phyloP scores from a whole-genome alignment of 177 flowering plant species.

The Vitis hybrid region DNA sequence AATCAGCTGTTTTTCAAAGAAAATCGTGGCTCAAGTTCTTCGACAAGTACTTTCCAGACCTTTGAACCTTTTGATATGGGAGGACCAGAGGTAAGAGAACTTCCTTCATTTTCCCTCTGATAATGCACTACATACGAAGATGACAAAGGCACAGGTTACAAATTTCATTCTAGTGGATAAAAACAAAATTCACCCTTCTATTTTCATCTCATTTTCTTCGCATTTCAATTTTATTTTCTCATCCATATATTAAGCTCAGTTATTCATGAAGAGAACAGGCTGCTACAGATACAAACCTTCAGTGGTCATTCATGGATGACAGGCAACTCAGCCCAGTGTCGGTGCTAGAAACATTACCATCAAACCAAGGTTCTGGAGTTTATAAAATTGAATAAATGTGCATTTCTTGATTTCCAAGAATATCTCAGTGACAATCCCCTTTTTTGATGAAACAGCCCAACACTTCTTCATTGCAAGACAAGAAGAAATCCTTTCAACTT shows the following conservation, averaged over 20 bases:
- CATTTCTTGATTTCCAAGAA: not conserved
- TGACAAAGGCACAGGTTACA: too few relatives aligned
- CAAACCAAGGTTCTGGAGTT: not conserved
- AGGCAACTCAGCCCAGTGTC: constrained; percentile 1
- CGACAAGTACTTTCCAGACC: not conserved
- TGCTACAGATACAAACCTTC: not conserved
- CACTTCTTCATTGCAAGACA: not conserved
- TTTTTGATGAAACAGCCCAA: not conserved
- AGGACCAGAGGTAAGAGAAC: constrained; percentile 10
- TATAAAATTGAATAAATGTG: not conserved
- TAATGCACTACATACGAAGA: too few relatives aligned
- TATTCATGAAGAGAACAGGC: constrained; percentile 7
- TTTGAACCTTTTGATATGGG: not conserved
- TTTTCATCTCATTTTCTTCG: not conserved
- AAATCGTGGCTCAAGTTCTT: not conserved
- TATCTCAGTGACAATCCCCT: not conserved
- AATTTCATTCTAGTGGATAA: not conserved
- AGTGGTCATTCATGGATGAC: constrained; percentile 2
- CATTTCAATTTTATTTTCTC: too few relatives aligned
- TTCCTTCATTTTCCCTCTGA: not conserved
- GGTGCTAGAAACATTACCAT: not conserved
- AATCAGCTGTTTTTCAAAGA: not conserved
- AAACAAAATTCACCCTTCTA: not conserved
- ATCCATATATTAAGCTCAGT: not conserved
- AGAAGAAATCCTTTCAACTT: constrained; percentile 6